A percentile compares a stretch with the other conserved stretches of the same genome.
These are phyloP conservation scores for Penicillium digitatum DNA, from an alignment of 2,329 filamentous ascomycete species.

Conservation along the genomic window DNA sequence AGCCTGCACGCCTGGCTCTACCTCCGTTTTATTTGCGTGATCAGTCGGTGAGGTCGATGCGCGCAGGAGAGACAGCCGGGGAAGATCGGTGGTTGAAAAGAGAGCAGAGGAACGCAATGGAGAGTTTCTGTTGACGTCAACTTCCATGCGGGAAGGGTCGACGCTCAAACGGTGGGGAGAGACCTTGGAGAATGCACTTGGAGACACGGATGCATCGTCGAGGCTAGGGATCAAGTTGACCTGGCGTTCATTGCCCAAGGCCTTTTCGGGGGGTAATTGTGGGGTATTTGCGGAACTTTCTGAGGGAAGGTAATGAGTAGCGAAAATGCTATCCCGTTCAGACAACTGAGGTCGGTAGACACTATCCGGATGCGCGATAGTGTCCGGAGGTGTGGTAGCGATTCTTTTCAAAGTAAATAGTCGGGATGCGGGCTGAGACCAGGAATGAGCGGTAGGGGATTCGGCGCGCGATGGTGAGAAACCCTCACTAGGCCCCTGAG, in stretches of 20 bases:
- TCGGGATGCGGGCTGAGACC: constrained; percentile 28
- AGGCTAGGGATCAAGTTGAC: constrained; percentile 31
- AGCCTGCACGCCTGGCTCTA: constrained; percentile 18
- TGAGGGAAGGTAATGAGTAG: constrained; percentile 56
- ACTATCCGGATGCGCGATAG: constrained; percentile 23
- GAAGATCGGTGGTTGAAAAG: constrained; percentile 23
- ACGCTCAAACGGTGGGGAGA: constrained; percentile 27
- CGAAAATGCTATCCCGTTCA: constrained; percentile 62
- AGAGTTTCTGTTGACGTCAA: constrained; percentile 34
- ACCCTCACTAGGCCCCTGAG: constrained; percentile 29
- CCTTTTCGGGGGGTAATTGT: constrained; percentile 33
- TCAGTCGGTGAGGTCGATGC: constrained; percentile 27
- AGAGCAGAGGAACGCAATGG: constrained; percentile 29
- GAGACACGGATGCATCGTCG: constrained; percentile 31
- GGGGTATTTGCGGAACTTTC: constrained; percentile 45
- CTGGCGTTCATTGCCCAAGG: constrained; percentile 30
- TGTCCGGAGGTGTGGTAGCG: constrained; percentile 31
- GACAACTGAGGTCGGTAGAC: constrained; percentile 51
- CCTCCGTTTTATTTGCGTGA: constrained; percentile 22
- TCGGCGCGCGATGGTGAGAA: constrained; percentile 33
- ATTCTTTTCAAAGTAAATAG: constrained; percentile 38
- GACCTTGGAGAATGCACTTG: constrained; percentile 29
- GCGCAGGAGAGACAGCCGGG: constrained; percentile 26
- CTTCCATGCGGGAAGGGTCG: constrained; percentile 37
- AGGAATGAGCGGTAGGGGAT: constrained; percentile 37